phyloP scores from a whole-genome alignment of 257 asterid genomes.

The Plectranthus barbatus region DNA sequence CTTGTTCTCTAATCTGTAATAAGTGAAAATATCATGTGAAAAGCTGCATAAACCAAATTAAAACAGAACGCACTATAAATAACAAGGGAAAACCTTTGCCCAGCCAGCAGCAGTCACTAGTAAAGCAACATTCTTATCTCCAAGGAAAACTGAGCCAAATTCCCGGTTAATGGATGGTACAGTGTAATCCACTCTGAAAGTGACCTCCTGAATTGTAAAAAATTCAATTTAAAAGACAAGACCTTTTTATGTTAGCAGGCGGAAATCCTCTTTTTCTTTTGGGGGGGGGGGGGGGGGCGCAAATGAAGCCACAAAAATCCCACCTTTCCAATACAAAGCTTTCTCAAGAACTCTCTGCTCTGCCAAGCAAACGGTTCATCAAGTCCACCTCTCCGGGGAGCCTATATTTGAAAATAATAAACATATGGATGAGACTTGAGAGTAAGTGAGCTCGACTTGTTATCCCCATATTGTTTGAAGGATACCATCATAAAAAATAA shows the following conservation, averaged over 20 bases:
- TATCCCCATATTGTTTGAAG: neutral
- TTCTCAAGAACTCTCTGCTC: slow-evolving; percentile 83
- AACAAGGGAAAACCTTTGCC: slow-evolving; percentile 64
- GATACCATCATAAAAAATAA: neutral
- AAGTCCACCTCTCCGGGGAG: slow-evolving; percentile 70
- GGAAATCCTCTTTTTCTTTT: too few species aligned
- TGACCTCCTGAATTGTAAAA: slow-evolving; percentile 53
- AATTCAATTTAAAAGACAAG: neutral
- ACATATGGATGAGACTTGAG: neutral
- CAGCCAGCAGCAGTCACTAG: slow-evolving; percentile 90
- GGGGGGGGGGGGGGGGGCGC: too few species aligned
- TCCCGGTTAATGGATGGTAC: slow-evolving; percentile 84
- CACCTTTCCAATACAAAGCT: slow-evolving; percentile 92
- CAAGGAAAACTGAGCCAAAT: slow-evolving; percentile 85
- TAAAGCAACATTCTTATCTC: slow-evolving; percentile 63
- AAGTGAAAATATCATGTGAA: neutral
- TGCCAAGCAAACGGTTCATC: slow-evolving; percentile 99
- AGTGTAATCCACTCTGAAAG: slow-evolving; percentile 84
- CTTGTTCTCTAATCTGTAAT: slow-evolving; percentile 83
- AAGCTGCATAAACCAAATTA: neutral
- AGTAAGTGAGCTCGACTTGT: neutral
- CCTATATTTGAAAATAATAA: slow-evolving; percentile 33
- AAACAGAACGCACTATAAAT: neutral
- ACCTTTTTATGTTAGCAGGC: neutral
- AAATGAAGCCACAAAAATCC: slow-evolving; percentile 4